Percentiles rank a stretch among this genome's conserved stretches.
phyloP scores from a whole-genome alignment of 306 rosid species.

The Macrotyloma uniflorum region DNA sequence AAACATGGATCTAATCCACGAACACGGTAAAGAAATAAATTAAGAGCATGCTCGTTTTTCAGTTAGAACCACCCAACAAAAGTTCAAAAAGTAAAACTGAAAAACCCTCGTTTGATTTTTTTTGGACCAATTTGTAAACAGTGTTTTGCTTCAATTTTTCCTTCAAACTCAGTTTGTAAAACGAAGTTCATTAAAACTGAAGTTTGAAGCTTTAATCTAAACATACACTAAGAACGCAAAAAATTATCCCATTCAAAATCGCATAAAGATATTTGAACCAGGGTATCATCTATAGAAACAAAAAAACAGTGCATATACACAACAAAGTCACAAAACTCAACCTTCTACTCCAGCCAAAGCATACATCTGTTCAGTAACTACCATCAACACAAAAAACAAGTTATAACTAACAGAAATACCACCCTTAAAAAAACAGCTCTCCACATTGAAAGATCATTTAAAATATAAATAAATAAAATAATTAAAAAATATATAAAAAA shows the following conservation, averaged over 20 bases:
- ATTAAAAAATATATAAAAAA: neutral
- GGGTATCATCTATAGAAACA: neutral
- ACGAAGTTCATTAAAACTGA: neutral
- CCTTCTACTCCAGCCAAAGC: neutral
- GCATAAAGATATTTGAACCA: neutral
- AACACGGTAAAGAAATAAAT: neutral
- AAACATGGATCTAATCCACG: neutral
- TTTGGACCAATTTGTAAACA: neutral
- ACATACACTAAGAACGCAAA: neutral
- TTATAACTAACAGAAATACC: neutral
- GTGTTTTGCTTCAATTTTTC: neutral
- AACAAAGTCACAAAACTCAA: neutral
- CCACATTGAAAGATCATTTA: constrained; percentile 12
- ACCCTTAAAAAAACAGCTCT: neutral
- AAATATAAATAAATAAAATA: too few relatives aligned
- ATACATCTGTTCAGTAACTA: neutral
- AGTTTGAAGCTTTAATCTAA: neutral
- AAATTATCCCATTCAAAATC: neutral
- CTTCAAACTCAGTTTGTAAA: neutral
- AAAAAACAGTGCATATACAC: neutral
- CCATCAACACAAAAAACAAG: neutral
- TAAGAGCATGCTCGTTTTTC: neutral
- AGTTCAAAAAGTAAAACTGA: neutral
- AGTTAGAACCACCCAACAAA: neutral
- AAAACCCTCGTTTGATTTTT: neutral